Conservation (phyloP, 2,329 filamentous ascomycete species). For the Neophaeococcomyces mojaviensis region DNA sequence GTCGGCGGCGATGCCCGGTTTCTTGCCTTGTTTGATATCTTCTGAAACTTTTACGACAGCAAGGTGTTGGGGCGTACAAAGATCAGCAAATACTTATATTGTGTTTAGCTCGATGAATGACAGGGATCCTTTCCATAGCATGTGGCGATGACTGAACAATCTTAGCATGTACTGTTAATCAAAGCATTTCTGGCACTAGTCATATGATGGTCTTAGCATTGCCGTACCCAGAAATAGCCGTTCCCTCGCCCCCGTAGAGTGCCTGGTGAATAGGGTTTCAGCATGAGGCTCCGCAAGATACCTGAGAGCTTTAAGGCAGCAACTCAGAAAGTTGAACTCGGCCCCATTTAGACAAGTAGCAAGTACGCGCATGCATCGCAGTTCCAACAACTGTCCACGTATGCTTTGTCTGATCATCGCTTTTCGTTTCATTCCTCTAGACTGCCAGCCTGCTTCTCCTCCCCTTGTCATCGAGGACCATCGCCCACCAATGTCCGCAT, state of each 20-base stretch:
- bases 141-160: not conserved
- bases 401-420: not conserved
- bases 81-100: not conserved
- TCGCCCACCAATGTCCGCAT: not conserved
- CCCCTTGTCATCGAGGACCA: no score
- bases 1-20: not conserved
- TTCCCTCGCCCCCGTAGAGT: no score
- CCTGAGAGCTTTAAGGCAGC: constrained; percentile 1
- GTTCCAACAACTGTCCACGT: constrained; percentile 6
- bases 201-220: no score
- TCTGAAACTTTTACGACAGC: constrained; percentile 2
- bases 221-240: no score
- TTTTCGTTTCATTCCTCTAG: not conserved
- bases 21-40: not conserved
- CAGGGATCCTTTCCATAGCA: not conserved
- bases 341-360: not conserved
- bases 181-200: no score
- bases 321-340: not conserved
- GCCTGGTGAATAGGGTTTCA: no score
- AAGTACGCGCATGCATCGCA: constrained; percentile 4
- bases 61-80: constrained; percentile 5
- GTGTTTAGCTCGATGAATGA: not conserved
- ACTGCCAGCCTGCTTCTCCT: no score
- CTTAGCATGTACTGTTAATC: no score
- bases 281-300: not conserved